Evolutionary conservation across 176 grass and related monocot genomes (phyloP).

Genomic region (Paspalum vaginatum): DNA sequence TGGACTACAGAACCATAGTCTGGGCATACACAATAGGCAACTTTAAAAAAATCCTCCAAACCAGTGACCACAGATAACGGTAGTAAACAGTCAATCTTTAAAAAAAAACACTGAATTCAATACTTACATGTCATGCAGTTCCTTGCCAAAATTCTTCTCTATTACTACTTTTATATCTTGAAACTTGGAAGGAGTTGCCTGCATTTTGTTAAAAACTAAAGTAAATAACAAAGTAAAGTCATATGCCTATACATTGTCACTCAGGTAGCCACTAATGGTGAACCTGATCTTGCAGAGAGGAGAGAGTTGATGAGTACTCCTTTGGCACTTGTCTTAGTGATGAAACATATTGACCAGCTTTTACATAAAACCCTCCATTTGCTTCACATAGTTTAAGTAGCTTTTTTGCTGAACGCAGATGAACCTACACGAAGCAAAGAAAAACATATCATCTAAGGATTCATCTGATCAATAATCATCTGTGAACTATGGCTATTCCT

Average conservation of each 20-base stretch:
- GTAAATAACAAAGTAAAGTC: constrained; percentile 35
- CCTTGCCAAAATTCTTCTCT: constrained; percentile 63
- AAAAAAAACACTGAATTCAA: background rate
- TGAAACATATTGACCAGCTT: constrained; percentile 95
- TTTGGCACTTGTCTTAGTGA: constrained; percentile 85
- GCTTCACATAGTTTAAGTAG: constrained; percentile 74
- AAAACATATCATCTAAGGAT: background rate
- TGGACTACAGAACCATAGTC: background rate
- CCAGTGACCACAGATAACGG: background rate
- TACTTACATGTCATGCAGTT: constrained; percentile 83
- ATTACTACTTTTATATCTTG: constrained; percentile 77
- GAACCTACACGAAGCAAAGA: constrained; percentile 51
- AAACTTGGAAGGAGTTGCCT: constrained; percentile 82
- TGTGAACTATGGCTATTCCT: background rate
- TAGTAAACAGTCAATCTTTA: background rate
- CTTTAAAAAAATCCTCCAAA: background rate
- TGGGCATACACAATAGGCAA: background rate
- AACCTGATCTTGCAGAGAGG: constrained; percentile 91
- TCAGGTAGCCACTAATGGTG: constrained; percentile 9
- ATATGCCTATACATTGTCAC: background rate
- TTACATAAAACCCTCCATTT: constrained; percentile 96
- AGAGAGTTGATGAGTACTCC: constrained; percentile 87
- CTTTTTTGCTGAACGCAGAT: constrained; percentile 80
- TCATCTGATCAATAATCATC: background rate
- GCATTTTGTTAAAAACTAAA: constrained; percentile 35